These are phyloP conservation scores for Clarkia xantiana DNA, from an alignment of 345 rosid species.

Conservation along the genomic window DNA sequence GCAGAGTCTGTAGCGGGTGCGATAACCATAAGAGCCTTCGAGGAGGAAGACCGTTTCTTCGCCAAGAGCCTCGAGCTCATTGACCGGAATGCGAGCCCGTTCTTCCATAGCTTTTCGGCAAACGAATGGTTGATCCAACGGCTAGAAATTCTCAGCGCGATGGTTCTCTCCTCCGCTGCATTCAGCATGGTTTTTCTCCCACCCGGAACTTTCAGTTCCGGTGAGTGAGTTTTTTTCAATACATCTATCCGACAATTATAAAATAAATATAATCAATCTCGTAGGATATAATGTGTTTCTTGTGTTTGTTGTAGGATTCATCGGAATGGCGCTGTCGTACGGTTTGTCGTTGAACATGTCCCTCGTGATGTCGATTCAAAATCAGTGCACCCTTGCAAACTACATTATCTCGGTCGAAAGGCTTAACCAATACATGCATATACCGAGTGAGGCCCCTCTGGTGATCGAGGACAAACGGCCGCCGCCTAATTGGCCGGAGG, in stretches of 20 bases:
- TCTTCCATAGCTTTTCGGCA: conserved; percentile 78
- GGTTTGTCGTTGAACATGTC: conserved; percentile 78
- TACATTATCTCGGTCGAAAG: conserved; percentile 90
- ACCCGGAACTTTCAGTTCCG: conserved; percentile 75
- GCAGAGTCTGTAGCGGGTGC: conserved; percentile 92
- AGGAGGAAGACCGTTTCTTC: conserved; percentile 77
- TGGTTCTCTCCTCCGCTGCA: conserved; percentile 65
- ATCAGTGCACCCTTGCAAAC: conserved; percentile 77
- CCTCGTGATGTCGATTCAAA: conserved; percentile 65
- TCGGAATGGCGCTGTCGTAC: conserved; percentile 93
- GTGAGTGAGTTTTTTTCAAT: conserved; percentile 28
- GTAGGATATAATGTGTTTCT: neutral
- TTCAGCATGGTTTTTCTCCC: conserved; percentile 94
- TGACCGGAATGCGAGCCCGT: conserved; percentile 82
- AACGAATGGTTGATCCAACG: conserved; percentile 90
- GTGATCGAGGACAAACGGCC: conserved; percentile 63
- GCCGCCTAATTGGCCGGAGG: conserved; percentile 62
- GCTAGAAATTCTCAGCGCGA: conserved; percentile 62
- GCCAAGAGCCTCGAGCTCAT: conserved; percentile 53
- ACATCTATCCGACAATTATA: neutral
- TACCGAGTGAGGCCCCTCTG: conserved; percentile 84
- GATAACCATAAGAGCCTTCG: conserved; percentile 78
- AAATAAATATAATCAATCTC: neutral
- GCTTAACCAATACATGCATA: conserved; percentile 76
- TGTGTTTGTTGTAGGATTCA: conserved; percentile 46